Percentiles rank a stretch among this genome's conserved stretches.
Conservation (phyloP, 2,329 filamentous ascomycete genomes). For the Amphichorda felina region DNA sequence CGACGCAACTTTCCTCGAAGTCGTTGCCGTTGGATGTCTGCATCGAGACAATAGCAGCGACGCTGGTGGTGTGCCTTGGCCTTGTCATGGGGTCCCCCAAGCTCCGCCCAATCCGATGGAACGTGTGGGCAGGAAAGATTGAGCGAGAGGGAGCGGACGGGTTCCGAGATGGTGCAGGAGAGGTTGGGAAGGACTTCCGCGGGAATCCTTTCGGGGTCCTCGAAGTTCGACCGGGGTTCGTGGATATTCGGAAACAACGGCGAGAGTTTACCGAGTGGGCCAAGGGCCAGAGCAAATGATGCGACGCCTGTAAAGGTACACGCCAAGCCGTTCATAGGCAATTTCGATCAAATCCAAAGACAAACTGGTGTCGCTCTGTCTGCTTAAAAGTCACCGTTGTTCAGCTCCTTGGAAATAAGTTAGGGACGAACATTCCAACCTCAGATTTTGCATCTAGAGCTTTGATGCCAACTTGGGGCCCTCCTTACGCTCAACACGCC, state of each 20-base stretch:
- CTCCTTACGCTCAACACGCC: too few relatives aligned
- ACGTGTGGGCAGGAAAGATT: slow-evolving; percentile 71
- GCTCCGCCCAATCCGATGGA: slow-evolving; percentile 76
- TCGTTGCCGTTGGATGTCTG: slow-evolving; percentile 75
- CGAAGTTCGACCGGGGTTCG: slow-evolving; percentile 73
- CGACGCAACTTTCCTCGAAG: slow-evolving; percentile 18
- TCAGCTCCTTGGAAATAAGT: too few relatives aligned
- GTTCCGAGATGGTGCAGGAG: slow-evolving; percentile 43
- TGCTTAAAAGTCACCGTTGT: too few relatives aligned
- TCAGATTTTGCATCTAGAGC: too few relatives aligned
- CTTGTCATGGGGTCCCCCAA: slow-evolving; percentile 68
- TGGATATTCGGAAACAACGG: slow-evolving; percentile 75
- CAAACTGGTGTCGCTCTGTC: too few relatives aligned
- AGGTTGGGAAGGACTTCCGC: slow-evolving; percentile 56
- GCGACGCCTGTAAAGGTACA: too few relatives aligned
- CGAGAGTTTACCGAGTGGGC: slow-evolving; percentile 72
- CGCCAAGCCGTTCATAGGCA: too few relatives aligned
- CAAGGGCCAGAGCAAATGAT: slow-evolving; percentile 16
- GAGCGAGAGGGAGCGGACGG: slow-evolving; percentile 60
- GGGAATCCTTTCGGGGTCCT: slow-evolving; percentile 72
- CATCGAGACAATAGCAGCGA: slow-evolving; percentile 72
- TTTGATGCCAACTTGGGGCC: too few relatives aligned
- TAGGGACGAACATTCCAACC: too few relatives aligned
- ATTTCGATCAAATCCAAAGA: too few relatives aligned
- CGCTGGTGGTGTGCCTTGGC: slow-evolving; percentile 70